Conservation (phyloP, 176 grass and related monocot species). For the Lolium multiflorum region DNA sequence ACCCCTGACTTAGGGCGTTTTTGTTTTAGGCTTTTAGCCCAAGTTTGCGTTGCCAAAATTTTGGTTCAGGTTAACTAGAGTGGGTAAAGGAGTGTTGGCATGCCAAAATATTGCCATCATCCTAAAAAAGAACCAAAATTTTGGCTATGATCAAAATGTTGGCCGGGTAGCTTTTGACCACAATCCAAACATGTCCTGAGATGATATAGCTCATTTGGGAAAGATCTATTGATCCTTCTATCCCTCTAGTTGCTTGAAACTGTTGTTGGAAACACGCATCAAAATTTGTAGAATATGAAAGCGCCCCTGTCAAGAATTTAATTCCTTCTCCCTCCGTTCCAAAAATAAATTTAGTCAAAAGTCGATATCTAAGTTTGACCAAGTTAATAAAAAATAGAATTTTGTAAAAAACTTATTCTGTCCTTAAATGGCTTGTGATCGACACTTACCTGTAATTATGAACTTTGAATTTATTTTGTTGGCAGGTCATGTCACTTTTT, state of each 20-base stretch:
- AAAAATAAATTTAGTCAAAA: not conserved
- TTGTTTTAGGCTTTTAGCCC: not conserved
- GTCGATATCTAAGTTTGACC: too few species aligned
- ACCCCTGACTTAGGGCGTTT: not conserved
- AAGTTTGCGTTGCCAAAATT: not conserved
- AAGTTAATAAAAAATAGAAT: not conserved
- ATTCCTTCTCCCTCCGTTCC: not conserved
- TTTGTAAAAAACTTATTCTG: conserved; percentile 15
- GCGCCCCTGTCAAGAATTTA: conserved; percentile 1
- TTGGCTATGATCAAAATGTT: not conserved
- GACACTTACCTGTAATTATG: conserved; percentile 23
- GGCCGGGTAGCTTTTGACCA: not conserved
- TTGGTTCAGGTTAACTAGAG: not conserved
- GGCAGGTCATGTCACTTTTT: conserved; percentile 89
- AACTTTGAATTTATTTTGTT: conserved; percentile 46
- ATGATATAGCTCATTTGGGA: conserved; percentile 28
- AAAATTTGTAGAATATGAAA: conserved; percentile 23
- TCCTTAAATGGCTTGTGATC: conserved; percentile 13
- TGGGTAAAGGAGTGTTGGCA: not conserved
- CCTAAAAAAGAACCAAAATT: not conserved
- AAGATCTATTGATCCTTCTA: conserved; percentile 31
- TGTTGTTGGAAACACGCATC: not conserved
- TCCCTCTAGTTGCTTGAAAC: not conserved
- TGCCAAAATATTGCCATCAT: not conserved
- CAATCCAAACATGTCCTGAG: not conserved